phyloP scores from a whole-genome alignment of 306 rosid genomes.

The Citrullus colocynthis region DNA sequence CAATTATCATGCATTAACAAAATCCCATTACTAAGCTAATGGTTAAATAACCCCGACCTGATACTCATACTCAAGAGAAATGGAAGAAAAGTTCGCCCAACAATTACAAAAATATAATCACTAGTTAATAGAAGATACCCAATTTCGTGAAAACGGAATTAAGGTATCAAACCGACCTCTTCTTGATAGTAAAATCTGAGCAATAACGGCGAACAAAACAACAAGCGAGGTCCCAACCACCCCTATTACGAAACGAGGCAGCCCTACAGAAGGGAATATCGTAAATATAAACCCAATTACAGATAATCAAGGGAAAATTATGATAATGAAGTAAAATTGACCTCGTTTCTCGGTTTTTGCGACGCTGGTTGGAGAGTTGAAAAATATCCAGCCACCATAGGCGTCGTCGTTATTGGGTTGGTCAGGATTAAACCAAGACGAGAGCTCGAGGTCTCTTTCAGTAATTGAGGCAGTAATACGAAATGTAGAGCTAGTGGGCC shows the following conservation, averaged over 20 bases:
- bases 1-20: background rate
- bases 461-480: slow-evolving; percentile 34
- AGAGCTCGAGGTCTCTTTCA: slow-evolving; percentile 17
- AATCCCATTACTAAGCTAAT: background rate
- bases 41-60: background rate
- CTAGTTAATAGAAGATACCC: background rate
- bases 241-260: slow-evolving; percentile 24
- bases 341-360: slow-evolving; percentile 19
- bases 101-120: background rate
- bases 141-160: background rate
- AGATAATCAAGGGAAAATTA: background rate
- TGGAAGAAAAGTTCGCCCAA: background rate
- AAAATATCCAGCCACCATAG: slow-evolving; percentile 53
- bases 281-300: background rate
- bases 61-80: background rate
- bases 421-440: slow-evolving; percentile 29
- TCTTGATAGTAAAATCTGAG: slow-evolving; percentile 33
- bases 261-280: slow-evolving; percentile 21
- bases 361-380: slow-evolving; percentile 20
- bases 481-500: slow-evolving; percentile 15
- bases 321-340: background rate
- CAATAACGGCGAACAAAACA: slow-evolving; percentile 35
- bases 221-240: slow-evolving; percentile 49
- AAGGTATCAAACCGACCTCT: slow-evolving; percentile 32
- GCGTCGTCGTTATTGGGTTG: slow-evolving; percentile 12